Base-by-base conservation (phyloP, 805 yeast species). In the Monosporozyma yasuniensis region DNA sequence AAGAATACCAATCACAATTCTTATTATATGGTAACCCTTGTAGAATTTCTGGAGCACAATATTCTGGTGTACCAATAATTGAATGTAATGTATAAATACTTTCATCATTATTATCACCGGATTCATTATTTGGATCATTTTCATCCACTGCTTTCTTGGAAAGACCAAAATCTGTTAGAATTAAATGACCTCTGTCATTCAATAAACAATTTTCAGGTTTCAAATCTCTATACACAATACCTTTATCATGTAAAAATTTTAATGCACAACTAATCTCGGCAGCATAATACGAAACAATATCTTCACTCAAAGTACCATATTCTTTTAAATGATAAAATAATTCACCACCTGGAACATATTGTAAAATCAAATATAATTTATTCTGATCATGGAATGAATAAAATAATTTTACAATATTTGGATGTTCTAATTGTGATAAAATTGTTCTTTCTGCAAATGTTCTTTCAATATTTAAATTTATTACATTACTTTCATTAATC, bases 341-440 rank as follows among this genome's bases (percentile, higher is more conserved):
- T 63, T 88, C 96, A 22, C 96, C 96, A 7, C 96, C 96, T 47
- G 87, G 90, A 16, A 90, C 80, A 61, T 84, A 88, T 63, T 88
- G 95, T 44, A 88, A 65, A 28, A 87, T 73, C 43, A 88, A 62
- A 61, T 88, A 89, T 34, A 89, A 77, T 61, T 84, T 86, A 48
- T 80, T 77, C 49, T 76, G 70, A 60, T 89, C 96, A 66, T 89
- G 96, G 53, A 88, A 76, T 0, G 96, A 90, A 59, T 85, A 88
- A 61, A 77, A 87, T 22, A 88, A 71, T 63, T 83, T 83, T 21
- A 87, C 96, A 52, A 88, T 86, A 59, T 83, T 84, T 0, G 89
- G 88, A 65, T 87, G 95, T 43, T 81, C 75, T 34, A 86, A 79
- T 27, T 77, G 75, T 18, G 87, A 77, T 46, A 88, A 67, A 38